Conservation (phyloP, 306 rosid genomes). For the Dryas drummondii region DNA sequence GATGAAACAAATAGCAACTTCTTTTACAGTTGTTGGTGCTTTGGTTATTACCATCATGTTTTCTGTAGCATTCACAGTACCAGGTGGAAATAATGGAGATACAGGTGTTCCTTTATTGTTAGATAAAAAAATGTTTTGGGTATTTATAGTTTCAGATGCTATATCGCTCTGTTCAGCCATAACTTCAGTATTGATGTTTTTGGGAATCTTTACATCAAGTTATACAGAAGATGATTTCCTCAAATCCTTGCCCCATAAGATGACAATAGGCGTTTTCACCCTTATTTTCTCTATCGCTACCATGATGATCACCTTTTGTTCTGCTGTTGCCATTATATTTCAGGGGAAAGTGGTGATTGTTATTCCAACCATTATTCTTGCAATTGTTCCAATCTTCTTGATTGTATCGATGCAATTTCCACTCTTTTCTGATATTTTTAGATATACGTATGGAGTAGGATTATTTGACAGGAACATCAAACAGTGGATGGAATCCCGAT, state of each 20-base stretch:
- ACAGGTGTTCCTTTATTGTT: neutral
- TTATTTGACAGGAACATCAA: neutral
- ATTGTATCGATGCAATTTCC: too few relatives aligned
- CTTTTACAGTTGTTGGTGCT: slow-evolving; percentile 43
- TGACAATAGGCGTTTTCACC: slow-evolving; percentile 34
- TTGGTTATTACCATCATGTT: slow-evolving; percentile 35
- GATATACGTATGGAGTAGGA: slow-evolving; percentile 26
- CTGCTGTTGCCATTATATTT: neutral
- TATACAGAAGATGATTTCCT: slow-evolving; percentile 44
- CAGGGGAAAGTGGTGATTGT: slow-evolving; percentile 28
- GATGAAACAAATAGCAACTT: slow-evolving; percentile 43
- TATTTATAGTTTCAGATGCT: slow-evolving; percentile 34
- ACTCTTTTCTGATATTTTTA: slow-evolving; percentile 7
- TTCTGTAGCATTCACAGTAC: slow-evolving; percentile 26
- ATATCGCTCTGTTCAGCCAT: slow-evolving; percentile 36
- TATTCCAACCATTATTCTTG: neutral
- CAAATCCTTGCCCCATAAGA: slow-evolving; percentile 29
- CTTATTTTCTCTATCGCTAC: slow-evolving; percentile 36
- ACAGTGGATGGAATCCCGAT: too few relatives aligned
- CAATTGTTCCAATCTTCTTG: too few relatives aligned
- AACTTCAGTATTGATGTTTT: slow-evolving; percentile 6
- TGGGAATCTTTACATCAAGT: slow-evolving; percentile 44
- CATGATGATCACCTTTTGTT: slow-evolving; percentile 37
- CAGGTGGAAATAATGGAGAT: slow-evolving; percentile 29
- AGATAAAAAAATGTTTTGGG: neutral